Evolutionary conservation across 106 monocot genomes (phyloP), one percentile per base, ranked within the genome.

Genomic region (Triglochin maritima): DNA sequence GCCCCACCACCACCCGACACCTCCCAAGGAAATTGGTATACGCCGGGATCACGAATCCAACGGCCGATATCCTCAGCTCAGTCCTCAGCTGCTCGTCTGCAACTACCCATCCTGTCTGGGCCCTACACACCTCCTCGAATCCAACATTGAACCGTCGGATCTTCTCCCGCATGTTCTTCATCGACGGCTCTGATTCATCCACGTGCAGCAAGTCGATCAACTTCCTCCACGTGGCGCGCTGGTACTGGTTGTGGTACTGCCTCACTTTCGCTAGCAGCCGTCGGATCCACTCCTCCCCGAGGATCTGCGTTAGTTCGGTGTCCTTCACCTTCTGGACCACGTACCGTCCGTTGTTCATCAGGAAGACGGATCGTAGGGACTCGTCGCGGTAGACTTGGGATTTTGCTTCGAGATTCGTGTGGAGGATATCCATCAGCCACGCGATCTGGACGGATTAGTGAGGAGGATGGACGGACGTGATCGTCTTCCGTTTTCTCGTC

Each of bases 81-180:
- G 46, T 58, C 69, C 71, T 46, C 64, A 87, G 49, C 73, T 73
- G 74, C 49, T 84, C 87, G 53, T 87, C 87, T 47, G 72, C 64
- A 58, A 74, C 76, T 59, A 69, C 67, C 87, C 87, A 87, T 44
- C 75, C 73, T 4, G 63, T 6, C 60, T 84, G 87, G 17, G 29
- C 15, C 47, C 47, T 60, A 60, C 59, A 81, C 7, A 76, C 76
- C 61, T 84, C 87, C 44, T 84, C 79, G 15, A 84, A 68, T 29
- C 71, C 58, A 10, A 50, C 66, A 54, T 79, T 73, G 62, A 85
- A 85, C 76, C 43, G 7, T 17, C 54, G 50, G 4, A 69, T 3
- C 68, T 69, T 76, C 46, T 62, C 61, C 69, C 29, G 57, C 47
- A 57, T 8, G 6, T 56, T n/a, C n/a, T 47, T 53, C 17, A 41